phyloP scores from a whole-genome alignment of 78 protist species.

The Polysphondylium violaceum region DNA sequence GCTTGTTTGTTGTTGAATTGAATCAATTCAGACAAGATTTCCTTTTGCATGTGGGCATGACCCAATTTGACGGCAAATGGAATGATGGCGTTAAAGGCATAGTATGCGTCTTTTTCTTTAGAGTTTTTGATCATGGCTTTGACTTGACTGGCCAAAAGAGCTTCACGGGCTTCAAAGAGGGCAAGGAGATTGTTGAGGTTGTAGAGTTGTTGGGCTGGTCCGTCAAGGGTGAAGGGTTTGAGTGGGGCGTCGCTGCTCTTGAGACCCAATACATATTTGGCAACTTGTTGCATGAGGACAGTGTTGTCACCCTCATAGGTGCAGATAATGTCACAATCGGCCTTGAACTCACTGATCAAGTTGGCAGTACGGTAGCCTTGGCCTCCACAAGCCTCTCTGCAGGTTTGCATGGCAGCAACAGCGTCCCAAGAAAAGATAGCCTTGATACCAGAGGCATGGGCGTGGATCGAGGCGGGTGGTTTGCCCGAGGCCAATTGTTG shows the following conservation, averaged over 20 bases:
- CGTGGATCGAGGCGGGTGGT: neutral
- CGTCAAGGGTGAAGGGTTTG: neutral
- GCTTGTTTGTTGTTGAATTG: neutral
- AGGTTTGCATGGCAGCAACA: neutral
- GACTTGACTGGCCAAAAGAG: neutral
- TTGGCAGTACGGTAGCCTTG: constrained; percentile 67
- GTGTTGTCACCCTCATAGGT: constrained; percentile 81
- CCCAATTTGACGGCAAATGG: constrained; percentile 37
- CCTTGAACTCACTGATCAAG: constrained; percentile 16
- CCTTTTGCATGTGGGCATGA: constrained; percentile 8
- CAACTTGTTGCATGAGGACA: constrained; percentile 69
- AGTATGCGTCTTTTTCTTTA: neutral
- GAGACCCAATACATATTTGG: constrained; percentile 20
- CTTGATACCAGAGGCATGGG: constrained; percentile 37
- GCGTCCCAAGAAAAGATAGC: constrained; percentile 40
- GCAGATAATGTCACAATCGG: constrained; percentile 49
- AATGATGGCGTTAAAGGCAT: constrained; percentile 19
- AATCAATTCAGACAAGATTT: neutral
- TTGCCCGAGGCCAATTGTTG: neutral
- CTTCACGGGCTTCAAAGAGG: constrained; percentile 5
- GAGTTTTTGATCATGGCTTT: neutral
- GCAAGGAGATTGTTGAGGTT: neutral
- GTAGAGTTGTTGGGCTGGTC: neutral
- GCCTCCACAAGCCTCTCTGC: constrained; percentile 79
- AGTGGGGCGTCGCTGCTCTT: neutral